phyloP scores from a whole-genome alignment of 345 rosid species.

The Syzygium aromaticum region DNA sequence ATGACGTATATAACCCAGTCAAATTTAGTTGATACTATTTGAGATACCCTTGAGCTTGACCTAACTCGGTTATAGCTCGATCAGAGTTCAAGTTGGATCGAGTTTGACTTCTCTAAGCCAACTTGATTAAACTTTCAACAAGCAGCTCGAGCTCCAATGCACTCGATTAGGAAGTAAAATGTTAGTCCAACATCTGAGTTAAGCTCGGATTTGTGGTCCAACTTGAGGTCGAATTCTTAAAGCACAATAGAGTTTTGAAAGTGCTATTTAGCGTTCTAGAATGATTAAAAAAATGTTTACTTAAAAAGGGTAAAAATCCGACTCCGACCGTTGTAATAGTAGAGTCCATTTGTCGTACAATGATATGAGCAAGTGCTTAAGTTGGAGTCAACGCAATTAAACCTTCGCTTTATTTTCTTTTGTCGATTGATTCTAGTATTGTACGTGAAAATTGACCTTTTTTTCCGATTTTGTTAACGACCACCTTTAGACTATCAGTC shows the following conservation, averaged over 20 bases:
- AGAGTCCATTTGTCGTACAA: neutral
- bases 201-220: neutral
- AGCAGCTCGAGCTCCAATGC: neutral
- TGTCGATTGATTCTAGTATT: neutral
- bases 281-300: neutral
- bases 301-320: neutral
- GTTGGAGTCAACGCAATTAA: neutral
- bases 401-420: neutral
- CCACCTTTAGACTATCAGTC: neutral
- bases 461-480: neutral
- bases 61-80: neutral
- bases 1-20: neutral
- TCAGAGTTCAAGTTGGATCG: neutral
- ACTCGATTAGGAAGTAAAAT: neutral
- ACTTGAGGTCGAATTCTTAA: neutral
- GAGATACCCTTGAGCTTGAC: neutral
- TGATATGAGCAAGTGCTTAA: neutral
- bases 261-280: neutral
- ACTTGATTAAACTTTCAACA: neutral
- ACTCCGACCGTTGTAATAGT: neutral
- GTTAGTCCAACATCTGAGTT: neutral
- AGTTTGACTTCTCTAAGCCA: neutral
- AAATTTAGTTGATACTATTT: neutral
- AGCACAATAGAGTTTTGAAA: neutral
- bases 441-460: neutral